Conservation (phyloP, 2,329 filamentous ascomycete genomes). For the Scytalidium sp. region DNA sequence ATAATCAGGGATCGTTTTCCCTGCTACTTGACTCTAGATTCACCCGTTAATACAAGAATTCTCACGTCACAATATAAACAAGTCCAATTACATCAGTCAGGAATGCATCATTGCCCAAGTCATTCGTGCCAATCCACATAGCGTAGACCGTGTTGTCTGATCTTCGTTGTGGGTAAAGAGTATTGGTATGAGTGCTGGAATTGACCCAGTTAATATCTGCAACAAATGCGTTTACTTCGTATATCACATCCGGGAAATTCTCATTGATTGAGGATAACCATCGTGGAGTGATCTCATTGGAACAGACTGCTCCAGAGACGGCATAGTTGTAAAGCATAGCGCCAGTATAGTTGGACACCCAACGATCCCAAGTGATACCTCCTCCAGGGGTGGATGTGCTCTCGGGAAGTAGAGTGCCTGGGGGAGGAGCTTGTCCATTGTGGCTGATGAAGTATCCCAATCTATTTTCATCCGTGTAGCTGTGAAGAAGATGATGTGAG, state of each 20-base stretch:
- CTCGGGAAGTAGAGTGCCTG: slow-evolving; percentile 46
- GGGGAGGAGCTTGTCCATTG: slow-evolving; percentile 58
- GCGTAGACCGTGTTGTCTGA: slow-evolving; percentile 65
- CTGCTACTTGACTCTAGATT: slow-evolving; percentile 14
- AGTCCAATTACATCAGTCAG: slow-evolving; percentile 57
- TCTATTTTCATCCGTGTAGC: slow-evolving; percentile 70
- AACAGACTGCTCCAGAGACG: slow-evolving; percentile 69
- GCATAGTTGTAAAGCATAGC: slow-evolving; percentile 66
- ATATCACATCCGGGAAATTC: slow-evolving; percentile 60
- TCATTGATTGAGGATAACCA: slow-evolving; percentile 46
- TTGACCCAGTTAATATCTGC: slow-evolving; percentile 41
- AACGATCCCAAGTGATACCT: slow-evolving; percentile 67
- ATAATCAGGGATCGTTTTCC: slow-evolving; percentile 61
- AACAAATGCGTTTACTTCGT: slow-evolving; percentile 56
- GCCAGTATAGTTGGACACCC: slow-evolving; percentile 57
- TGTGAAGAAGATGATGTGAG: neutral
- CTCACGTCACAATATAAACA: neutral
- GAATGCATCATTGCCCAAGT: slow-evolving; percentile 65
- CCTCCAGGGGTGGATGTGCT: slow-evolving; percentile 57
- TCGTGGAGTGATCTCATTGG: slow-evolving; percentile 62
- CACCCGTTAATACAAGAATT: neutral
- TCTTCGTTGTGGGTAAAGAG: slow-evolving; percentile 42
- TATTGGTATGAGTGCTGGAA: slow-evolving; percentile 25
- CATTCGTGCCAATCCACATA: slow-evolving; percentile 81
- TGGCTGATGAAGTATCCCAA: slow-evolving; percentile 59